Evolutionary conservation across 345 rosid species (phyloP), one percentile per base, ranked within the genome.

Genomic region (Zanthoxylum bungeanum): DNA sequence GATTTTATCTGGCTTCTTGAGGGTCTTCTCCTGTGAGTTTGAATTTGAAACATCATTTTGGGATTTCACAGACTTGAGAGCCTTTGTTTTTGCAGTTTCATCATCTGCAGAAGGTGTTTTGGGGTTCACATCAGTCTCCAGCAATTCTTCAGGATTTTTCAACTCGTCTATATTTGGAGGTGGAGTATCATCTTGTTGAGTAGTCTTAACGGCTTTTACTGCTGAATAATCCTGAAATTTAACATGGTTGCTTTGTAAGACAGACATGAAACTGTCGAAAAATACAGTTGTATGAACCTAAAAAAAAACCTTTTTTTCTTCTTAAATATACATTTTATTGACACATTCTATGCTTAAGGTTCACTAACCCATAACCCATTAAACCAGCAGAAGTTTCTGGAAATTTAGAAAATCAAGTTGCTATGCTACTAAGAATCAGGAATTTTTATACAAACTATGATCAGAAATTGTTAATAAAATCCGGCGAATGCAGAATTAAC

Each of bases 1-100:
- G 52, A 93, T 89, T 82, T 89, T 91, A 52, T 91, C 93, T 10
- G 98, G 98, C 76, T 91, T 93, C 88, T 91, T 93, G 78, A 87
- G 81, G 50, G 84, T 70, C 80, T 88, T 88, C 46, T 77, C 87
- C 37, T 88, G 81, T 9, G 84, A 76, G 34, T 74, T 85, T 3
- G 65, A 67, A 51, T 74, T 85, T 7, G 65, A 67, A 51, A 64
- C 53, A 80, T 80, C 79, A 62, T 46, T 75, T 68, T 74, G 82
- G 28, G 69, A 83, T 64, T 53, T 85, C 66, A 79, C 87, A 50
- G 76, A 51, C 78, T 84, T 81, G 47, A 80, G 77, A 21, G 46
- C 68, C 66, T 78, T 83, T 9, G 84, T 65, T 25, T 82, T 79
- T 9, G 77, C 76, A 36, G 77, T 81, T 61, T 85, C 91, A 56